These are phyloP conservation scores for Mycosphaerella sp. DNA, from an alignment of 2,329 filamentous ascomycete genomes.

Conservation along the genomic window DNA sequence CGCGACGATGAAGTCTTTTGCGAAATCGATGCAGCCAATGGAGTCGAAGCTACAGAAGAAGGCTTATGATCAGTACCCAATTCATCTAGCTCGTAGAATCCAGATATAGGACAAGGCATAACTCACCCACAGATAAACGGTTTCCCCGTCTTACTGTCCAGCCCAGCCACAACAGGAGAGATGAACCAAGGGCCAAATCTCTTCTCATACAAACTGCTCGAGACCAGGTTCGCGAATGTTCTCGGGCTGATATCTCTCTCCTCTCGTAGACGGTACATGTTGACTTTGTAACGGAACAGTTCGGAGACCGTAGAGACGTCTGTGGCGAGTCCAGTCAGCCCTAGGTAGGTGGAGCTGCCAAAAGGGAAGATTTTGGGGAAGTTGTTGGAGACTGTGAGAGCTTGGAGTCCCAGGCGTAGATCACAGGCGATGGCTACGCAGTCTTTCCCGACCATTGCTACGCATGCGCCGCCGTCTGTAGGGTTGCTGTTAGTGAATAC, in stretches of 20 bases:
- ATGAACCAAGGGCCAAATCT: slow-evolving; percentile 97
- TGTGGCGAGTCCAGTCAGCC: slow-evolving; percentile 91
- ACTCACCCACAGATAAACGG: slow-evolving; percentile 84
- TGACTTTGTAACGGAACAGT: slow-evolving; percentile 99
- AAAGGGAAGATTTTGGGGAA: slow-evolving; percentile 99
- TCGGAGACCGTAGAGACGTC: slow-evolving; percentile 92
- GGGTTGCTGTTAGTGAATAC: slow-evolving; percentile 9
- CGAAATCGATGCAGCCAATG: slow-evolving; percentile 99
- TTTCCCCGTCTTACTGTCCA: slow-evolving; percentile 88
- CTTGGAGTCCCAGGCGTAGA: slow-evolving; percentile 91
- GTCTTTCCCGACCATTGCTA: slow-evolving; percentile 99
- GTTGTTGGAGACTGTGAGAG: slow-evolving; percentile 98
- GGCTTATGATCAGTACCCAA: not conserved
- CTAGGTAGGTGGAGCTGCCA: slow-evolving; percentile 82
- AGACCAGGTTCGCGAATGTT: slow-evolving; percentile 95
- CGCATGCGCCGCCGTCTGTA: slow-evolving; percentile 79
- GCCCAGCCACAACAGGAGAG: slow-evolving; percentile 84
- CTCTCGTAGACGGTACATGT: slow-evolving; percentile 98
- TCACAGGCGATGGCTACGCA: slow-evolving; percentile 99
- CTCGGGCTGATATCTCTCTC: slow-evolving; percentile 91
- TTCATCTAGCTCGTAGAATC: not conserved
- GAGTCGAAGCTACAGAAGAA: slow-evolving; percentile 63
- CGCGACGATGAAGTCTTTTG: slow-evolving; percentile 98
- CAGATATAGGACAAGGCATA: not conserved
- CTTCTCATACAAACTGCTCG: slow-evolving; percentile 83